A percentile compares a stretch with the other conserved stretches of the same genome.
Conservation (phyloP, 495 filamentous ascomycete genomes). For the Penicillium ucsense region DNA sequence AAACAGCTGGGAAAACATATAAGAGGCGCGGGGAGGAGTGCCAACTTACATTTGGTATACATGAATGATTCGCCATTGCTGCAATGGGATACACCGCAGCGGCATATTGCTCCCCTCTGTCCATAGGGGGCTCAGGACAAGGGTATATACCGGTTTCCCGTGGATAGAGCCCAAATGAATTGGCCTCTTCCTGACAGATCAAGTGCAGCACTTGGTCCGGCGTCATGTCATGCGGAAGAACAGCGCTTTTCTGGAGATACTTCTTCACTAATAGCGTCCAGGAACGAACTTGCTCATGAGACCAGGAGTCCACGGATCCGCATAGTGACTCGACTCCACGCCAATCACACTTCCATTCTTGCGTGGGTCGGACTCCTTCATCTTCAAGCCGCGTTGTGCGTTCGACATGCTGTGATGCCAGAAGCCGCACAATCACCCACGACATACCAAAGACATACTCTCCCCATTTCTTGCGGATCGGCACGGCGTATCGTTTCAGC, state of each 20-base stretch:
- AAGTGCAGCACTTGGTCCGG: conserved; percentile 17
- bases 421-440: conserved; percentile 30
- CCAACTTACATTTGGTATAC: conserved; percentile 26
- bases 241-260: conserved; percentile 17
- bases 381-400: neutral
- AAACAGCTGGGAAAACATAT: neutral
- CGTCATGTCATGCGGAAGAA: conserved; percentile 17
- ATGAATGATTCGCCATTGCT: conserved; percentile 31
- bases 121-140: conserved; percentile 3
- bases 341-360: conserved; percentile 18
- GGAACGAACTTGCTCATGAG: conserved; percentile 20
- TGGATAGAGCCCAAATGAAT: conserved; percentile 35
- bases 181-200: conserved; percentile 32
- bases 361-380: neutral
- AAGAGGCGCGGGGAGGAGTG: neutral
- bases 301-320: conserved; percentile 26
- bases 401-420: conserved; percentile 21
- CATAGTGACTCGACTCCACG: conserved; percentile 23
- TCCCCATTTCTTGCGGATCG: conserved; percentile 25
- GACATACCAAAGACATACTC: conserved; percentile 34
- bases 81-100: conserved; percentile 31
- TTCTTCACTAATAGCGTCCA: conserved; percentile 30
- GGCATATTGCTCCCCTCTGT: conserved; percentile 29
- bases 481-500: conserved; percentile 19
- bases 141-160: conserved; percentile 24